Evolutionary conservation across 2,329 filamentous ascomycete species (phyloP).

Genomic region (Scedosporium dehoogii): DNA sequence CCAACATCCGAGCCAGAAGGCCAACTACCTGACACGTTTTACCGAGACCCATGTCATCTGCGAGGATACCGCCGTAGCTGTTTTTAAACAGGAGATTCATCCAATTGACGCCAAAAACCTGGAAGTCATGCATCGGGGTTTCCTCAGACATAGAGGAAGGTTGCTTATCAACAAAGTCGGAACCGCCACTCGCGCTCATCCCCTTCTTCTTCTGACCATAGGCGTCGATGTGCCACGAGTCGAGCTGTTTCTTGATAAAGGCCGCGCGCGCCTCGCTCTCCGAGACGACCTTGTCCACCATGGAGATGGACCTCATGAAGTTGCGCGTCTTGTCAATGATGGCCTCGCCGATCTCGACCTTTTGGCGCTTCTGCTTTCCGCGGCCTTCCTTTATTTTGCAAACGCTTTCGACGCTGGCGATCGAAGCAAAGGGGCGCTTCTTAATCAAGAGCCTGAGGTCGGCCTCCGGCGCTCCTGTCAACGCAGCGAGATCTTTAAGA

Average conservation of each 20-base stretch:
- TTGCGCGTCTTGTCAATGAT: constrained; percentile 47
- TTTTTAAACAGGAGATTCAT: constrained; percentile 73
- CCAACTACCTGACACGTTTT: constrained; percentile 97
- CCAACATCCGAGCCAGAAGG: constrained; percentile 74
- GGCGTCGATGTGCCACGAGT: constrained; percentile 37
- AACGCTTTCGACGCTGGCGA: constrained; percentile 52
- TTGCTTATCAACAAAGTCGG: constrained; percentile 34
- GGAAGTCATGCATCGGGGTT: constrained; percentile 81
- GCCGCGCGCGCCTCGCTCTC: constrained; percentile 66
- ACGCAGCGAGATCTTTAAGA: constrained; percentile 66
- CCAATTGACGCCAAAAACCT: constrained; percentile 93
- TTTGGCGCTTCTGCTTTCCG: constrained; percentile 25
- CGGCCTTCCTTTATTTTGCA: constrained; percentile 40
- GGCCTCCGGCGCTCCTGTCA: constrained; percentile 64
- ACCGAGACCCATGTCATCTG: constrained; percentile 93
- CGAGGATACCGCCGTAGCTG: constrained; percentile 77
- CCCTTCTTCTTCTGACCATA: constrained; percentile 26
- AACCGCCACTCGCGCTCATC: constrained; percentile 15
- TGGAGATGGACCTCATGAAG: constrained; percentile 71
- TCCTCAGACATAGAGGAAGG: constrained; percentile 68
- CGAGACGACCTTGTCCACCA: constrained; percentile 72
- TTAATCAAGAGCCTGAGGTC: constrained; percentile 60
- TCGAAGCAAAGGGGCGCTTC: constrained; percentile 58
- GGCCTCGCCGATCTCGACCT: constrained; percentile 40
- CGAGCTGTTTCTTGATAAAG: constrained; percentile 34